Percentiles rank a stretch among this genome's conserved stretches.
These are phyloP conservation scores for Alternaria sp. DNA, from an alignment of 2,329 filamentous ascomycete genomes.

Conservation along the genomic window DNA sequence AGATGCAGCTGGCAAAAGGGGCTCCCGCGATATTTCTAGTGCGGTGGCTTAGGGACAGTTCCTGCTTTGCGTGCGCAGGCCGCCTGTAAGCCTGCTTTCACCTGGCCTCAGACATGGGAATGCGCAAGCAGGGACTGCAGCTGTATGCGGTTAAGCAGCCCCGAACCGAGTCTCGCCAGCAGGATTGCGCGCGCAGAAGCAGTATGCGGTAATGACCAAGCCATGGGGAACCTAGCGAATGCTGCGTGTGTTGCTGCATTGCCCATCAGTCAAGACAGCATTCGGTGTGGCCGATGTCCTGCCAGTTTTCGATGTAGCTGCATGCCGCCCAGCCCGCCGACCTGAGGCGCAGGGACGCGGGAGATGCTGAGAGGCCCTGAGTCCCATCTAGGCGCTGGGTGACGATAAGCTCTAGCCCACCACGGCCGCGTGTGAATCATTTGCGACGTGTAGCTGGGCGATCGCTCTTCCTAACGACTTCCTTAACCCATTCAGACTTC, in stretches of 20 bases:
- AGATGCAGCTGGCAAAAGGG: background rate
- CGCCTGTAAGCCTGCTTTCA: slow-evolving; percentile 14
- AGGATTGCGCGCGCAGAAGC: slow-evolving; percentile 7
- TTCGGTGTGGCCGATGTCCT: background rate
- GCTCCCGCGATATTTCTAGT: background rate
- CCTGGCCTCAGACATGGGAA: background rate
- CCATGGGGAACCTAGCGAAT: background rate
- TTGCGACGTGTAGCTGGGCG: background rate
- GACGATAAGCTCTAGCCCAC: background rate
- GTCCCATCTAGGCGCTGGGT: background rate
- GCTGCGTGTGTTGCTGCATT: background rate
- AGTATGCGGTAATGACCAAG: slow-evolving; percentile 14
- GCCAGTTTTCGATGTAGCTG: background rate
- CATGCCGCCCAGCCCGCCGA: background rate
- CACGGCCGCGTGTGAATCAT: background rate
- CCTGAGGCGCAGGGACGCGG: background rate
- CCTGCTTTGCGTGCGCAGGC: slow-evolving; percentile 14
- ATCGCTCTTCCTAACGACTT: background rate
- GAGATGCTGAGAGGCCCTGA: background rate
- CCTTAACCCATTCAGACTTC: slow-evolving; percentile 1
- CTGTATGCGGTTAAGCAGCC: slow-evolving; percentile 20
- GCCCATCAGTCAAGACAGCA: background rate
- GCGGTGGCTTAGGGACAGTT: background rate
- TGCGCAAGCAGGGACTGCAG: slow-evolving; percentile 7
- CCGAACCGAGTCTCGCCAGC: slow-evolving; percentile 19